Evolutionary conservation across 352 stramenopile genomes (phyloP).

Genomic region (Thraustochytrium striatum): DNA sequence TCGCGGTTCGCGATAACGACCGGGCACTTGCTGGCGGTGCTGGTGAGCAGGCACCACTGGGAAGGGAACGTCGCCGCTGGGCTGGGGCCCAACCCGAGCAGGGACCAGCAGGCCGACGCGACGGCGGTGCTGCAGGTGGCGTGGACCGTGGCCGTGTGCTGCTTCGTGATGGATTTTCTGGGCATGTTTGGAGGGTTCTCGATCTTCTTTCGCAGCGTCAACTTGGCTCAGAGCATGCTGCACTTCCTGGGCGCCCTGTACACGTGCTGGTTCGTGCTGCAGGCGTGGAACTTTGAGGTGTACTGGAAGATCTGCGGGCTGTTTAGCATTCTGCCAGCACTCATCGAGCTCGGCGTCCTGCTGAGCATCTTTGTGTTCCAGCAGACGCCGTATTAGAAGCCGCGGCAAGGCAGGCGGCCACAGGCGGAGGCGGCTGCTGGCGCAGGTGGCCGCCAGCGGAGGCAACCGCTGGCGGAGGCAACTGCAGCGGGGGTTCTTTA

Average conservation of each 20-base stretch:
- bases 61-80: conserved; percentile 30
- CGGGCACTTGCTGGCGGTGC: conserved; percentile 46
- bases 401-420: too few relatives aligned
- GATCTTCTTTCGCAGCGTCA: conserved; percentile 51
- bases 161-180: conserved; percentile 51
- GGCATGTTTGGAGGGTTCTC: conserved; percentile 50
- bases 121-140: conserved; percentile 2
- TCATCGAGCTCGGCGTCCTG: conserved; percentile 50
- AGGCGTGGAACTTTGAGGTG: conserved; percentile 46
- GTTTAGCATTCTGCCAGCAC: conserved; percentile 46
- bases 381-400: conserved; percentile 25
- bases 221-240: conserved; percentile 47
- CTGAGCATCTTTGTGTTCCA: conserved; percentile 52
- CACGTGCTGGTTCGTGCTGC: conserved; percentile 50
- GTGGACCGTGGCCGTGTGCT: conserved; percentile 38
- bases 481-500: too few relatives aligned
- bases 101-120: neutral
- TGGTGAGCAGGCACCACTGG: neutral
- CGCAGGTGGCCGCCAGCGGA: too few relatives aligned
- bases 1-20: conserved; percentile 47
- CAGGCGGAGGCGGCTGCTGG: too few relatives aligned
- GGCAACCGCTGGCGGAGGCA: too few relatives aligned
- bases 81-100: neutral
- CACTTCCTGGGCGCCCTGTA: conserved; percentile 52
- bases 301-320: conserved; percentile 52